A percentile compares a stretch with the other conserved stretches of the same genome.
phyloP scores from a whole-genome alignment of 768 basidiomycete genomes.

The Mycena belliarum region DNA sequence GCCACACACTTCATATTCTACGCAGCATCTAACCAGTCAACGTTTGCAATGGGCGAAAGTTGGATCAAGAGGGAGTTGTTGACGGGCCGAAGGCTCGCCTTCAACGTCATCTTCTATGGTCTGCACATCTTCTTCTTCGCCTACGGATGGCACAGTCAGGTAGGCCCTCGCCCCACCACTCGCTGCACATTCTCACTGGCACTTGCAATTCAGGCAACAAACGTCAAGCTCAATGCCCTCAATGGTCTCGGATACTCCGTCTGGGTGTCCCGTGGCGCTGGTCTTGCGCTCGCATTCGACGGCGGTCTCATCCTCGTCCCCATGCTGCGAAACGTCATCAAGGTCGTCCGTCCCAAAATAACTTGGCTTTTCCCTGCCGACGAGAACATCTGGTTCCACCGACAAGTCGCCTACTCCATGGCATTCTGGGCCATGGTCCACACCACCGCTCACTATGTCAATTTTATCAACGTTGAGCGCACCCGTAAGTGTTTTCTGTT shows the following conservation, averaged over 20 bases:
- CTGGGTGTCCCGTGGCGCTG: constrained; percentile 90
- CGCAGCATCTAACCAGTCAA: constrained; percentile 23
- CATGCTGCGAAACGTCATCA: constrained; percentile 87
- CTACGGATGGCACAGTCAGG: constrained; percentile 90
- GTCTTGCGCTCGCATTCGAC: constrained; percentile 85
- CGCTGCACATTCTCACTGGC: constrained; percentile 3
- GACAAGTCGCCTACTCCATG: constrained; percentile 93
- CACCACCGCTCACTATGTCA: constrained; percentile 91
- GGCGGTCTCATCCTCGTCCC: constrained; percentile 86
- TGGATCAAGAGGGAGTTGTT: constrained; percentile 79
- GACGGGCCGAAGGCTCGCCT: constrained; percentile 59
- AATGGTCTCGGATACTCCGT: constrained; percentile 83
- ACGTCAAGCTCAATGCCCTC: constrained; percentile 67
- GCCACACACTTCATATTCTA: constrained; percentile 39
- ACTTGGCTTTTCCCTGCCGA: constrained; percentile 89
- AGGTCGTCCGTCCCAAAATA: constrained; percentile 76
- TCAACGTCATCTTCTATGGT: constrained; percentile 82
- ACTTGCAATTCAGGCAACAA: constrained; percentile 57
- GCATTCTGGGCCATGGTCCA: constrained; percentile 93
- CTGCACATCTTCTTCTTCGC: constrained; percentile 72
- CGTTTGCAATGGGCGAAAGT: constrained; percentile 55
- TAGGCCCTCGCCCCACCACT: constrained; percentile 28
- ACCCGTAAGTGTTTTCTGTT: constrained; percentile 50
- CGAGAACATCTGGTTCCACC: constrained; percentile 95
- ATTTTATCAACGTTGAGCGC: constrained; percentile 89